Evolutionary conservation across 2,329 filamentous ascomycete species (phyloP), one percentile per base, ranked within the genome.

Genomic region (Huntiella decipiens): DNA sequence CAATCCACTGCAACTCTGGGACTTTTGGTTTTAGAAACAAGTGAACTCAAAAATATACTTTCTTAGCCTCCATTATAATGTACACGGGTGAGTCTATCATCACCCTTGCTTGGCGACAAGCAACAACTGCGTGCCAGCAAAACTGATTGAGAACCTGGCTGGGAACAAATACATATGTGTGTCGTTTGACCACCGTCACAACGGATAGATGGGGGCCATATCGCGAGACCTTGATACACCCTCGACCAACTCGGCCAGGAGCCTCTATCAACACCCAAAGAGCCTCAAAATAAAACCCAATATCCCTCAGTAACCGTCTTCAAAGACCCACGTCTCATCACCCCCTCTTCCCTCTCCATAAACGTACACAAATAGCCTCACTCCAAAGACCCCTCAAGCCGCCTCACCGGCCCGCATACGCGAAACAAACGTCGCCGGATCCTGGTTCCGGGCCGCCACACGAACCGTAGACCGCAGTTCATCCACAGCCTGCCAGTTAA

Each of bases 401-500:
- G n/a, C 12, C 13, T 34, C 15, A 19, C 33, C 32, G 37, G 19
- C 37, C 28, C n/a, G 10, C 39, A 31, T 32, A 12, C 12, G n/a
- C 39, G n/a, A 31, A 28, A 43, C 38, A 36, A 49, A 40, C 5
- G 16, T 35, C 5, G 34, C 28, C 8, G 47, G 47, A 22, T 49
- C 47, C 8, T 34, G 43, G 12, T 38, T 35, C 5, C 28, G 28
- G 12, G 12, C 19, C 33, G n/a, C 28, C 15, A 46, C 47, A 28
- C 47, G 38, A 17, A 45, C 22, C 10, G 36, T 16, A 5, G n/a
- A 57, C 51, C 36, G 59, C 57, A 17, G 60, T 52, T 44, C 54
- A 32, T 68, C 66, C 43, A 94, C 87, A 51, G 71, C 67, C 43
- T 77, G 65, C 91, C 91, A 98, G 63, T 98, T 76, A 53, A 98